Conservation (phyloP, 148 eudicot species). For the Arbutus unedo region DNA sequence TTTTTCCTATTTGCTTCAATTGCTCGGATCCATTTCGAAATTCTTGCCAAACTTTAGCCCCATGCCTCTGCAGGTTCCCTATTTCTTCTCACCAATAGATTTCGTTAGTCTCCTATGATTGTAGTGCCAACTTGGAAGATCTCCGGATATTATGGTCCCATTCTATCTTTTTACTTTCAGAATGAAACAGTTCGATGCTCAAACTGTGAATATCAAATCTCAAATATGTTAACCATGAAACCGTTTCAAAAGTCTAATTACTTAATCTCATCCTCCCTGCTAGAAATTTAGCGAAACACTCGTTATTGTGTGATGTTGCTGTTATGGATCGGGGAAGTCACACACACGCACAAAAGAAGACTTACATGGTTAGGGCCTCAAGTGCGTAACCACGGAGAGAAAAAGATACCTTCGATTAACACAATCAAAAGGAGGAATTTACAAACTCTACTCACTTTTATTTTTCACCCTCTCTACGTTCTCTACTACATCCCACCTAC, state of each 20-base stretch:
- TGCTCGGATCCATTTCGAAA: not conserved
- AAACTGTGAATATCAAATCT: not conserved
- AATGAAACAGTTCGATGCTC: not conserved
- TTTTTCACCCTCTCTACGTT: no score
- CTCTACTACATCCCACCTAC: not conserved
- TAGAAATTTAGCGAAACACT: not conserved
- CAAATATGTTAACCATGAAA: not conserved
- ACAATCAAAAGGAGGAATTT: no score
- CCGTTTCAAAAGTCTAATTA: not conserved
- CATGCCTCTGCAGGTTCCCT: not conserved
- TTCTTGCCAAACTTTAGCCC: constrained; percentile 1
- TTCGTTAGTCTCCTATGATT: not conserved
- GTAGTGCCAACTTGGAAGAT: not conserved
- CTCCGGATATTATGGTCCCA: not conserved
- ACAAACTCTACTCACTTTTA: no score
- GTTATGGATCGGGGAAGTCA: no score
- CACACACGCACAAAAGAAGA: no score
- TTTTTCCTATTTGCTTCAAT: not conserved
- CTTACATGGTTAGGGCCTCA: not conserved
- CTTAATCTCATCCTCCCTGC: not conserved
- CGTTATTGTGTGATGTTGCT: not conserved
- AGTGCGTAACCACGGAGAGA: no score
- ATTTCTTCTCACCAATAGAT: not conserved
- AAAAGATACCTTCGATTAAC: no score
- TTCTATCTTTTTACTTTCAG: not conserved